Evolutionary conservation across 2,329 filamentous ascomycete species (phyloP).

Genomic region (Pestalotiopsis sp.): DNA sequence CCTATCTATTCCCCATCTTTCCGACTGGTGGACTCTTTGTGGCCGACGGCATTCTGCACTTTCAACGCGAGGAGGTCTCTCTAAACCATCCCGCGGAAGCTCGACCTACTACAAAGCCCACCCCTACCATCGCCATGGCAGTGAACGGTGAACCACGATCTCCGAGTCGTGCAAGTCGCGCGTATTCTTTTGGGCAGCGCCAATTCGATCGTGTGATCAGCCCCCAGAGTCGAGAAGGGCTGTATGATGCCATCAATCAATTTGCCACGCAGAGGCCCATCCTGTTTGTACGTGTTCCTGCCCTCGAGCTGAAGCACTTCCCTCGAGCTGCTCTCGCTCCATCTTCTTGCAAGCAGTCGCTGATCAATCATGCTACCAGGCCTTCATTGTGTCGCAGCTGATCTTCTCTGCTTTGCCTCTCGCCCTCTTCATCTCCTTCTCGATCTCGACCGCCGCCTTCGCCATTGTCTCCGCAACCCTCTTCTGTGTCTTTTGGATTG

Average conservation of each 20-base stretch:
- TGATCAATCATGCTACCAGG: conserved; percentile 40
- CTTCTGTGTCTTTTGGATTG: conserved; percentile 68
- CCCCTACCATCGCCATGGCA: conserved; percentile 13
- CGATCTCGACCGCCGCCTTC: conserved; percentile 61
- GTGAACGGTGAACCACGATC: conserved; percentile 22
- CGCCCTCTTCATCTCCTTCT: conserved; percentile 67
- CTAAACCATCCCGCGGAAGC: background rate
- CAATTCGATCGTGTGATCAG: conserved; percentile 55
- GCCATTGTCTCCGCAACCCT: conserved; percentile 61
- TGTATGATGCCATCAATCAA: conserved; percentile 50
- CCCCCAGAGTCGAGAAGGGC: conserved; percentile 58
- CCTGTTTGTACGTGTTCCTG: conserved; percentile 57
- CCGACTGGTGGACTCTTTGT: background rate
- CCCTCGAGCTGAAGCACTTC: background rate
- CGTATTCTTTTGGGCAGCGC: conserved; percentile 41
- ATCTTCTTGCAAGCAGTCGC: background rate
- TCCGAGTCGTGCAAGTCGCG: conserved; percentile 33
- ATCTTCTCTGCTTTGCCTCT: conserved; percentile 67
- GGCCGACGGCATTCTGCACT: background rate
- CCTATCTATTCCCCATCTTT: background rate
- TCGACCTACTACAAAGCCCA: background rate
- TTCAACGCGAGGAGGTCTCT: background rate
- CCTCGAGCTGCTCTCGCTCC: background rate
- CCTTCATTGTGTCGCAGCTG: conserved; percentile 66
- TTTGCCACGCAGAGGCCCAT: conserved; percentile 68